Evolutionary conservation across 768 basidiomycete genomes (phyloP).

Genomic region (Naganishia antarctica): DNA sequence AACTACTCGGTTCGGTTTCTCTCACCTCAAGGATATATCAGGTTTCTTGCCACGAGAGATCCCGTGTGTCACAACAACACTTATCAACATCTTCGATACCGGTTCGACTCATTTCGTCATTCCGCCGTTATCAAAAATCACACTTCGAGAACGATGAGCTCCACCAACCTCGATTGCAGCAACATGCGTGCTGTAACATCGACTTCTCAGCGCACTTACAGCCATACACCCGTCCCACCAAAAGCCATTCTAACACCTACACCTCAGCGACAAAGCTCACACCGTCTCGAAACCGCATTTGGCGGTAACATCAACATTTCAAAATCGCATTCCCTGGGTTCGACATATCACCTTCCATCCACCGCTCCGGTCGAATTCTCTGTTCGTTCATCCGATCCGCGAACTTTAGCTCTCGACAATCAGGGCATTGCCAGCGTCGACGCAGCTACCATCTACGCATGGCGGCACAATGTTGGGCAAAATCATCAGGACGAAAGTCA

Average conservation of each 20-base stretch:
- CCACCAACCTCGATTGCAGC: conserved; percentile 8
- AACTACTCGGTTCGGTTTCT: conserved; percentile 17
- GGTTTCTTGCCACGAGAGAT: conserved; percentile 12
- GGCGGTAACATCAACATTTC: not conserved
- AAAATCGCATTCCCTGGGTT: not conserved
- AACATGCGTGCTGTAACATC: conserved; percentile 4
- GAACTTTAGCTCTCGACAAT: conserved; percentile 10
- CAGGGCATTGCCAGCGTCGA: conserved; percentile 18
- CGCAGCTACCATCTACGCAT: conserved; percentile 12
- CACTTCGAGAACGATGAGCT: conserved; percentile 19
- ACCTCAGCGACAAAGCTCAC: conserved; percentile 11
- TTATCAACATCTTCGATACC: not conserved
- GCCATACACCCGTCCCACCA: not conserved
- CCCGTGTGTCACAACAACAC: conserved; percentile 17
- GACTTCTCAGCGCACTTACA: not conserved
- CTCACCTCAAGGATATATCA: conserved; percentile 8
- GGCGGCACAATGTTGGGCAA: conserved; percentile 12
- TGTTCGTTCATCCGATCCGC: not conserved
- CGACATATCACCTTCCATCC: not conserved
- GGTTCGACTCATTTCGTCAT: conserved; percentile 8
- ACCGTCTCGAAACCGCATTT: conserved; percentile 15
- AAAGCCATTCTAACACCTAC: conserved; percentile 1
- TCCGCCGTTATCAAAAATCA: not conserved
- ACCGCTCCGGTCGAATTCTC: not conserved
- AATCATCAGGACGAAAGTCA: conserved; percentile 2